Base-by-base conservation (phyloP, 176 grass and related monocot genomes). In the Urochloa ruziziensis region DNA sequence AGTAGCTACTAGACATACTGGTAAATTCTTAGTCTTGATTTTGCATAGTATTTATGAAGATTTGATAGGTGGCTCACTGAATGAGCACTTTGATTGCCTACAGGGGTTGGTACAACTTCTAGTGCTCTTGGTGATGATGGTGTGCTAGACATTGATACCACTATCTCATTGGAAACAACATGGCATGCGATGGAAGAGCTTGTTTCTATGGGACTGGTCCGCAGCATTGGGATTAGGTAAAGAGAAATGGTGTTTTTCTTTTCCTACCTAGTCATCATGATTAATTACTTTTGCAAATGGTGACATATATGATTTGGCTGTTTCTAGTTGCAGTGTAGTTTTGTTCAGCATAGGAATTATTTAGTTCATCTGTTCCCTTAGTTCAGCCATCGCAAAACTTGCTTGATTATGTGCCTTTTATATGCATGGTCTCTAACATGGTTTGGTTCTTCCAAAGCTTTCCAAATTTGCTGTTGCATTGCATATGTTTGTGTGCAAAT, bases 151-250 rank as follows among this genome's bases (percentile, higher is more conserved):
- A 98, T 98, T 32, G 92, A 98, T 86, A 93, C 89, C 48, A 95
- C 90, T 56, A 90, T 98, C 82, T 89, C 96, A 65, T 35, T 98
- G 48, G 96, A 98, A 87, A 95, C 96, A 44, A 98, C 93, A n/a
- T 98, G 96, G 96, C 96, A 93, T 88, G 88, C 92, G 7, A 95
- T 98, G 93, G 96, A 98, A 77, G 91, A 93, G 53, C 96, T 98
- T 86, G 96, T 95, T 83, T 91, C 93, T 10, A 77, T 73, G 85
- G 89, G 91, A 85, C 54, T 98, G 52, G 96, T 89, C 30, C 87
- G 80, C 18, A 93, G 89, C 79, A 98, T 98, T 34, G 93, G 96
- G 47, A 95, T 98, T 64, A 95, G 96, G 96, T 98, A 72, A 77
- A 88, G 8, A 30, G 15, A 28, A 84, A 21, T 17, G 29, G n/a